phyloP scores from a whole-genome alignment of 148 eudicot species.

The Heliamphora exappendiculata region DNA sequence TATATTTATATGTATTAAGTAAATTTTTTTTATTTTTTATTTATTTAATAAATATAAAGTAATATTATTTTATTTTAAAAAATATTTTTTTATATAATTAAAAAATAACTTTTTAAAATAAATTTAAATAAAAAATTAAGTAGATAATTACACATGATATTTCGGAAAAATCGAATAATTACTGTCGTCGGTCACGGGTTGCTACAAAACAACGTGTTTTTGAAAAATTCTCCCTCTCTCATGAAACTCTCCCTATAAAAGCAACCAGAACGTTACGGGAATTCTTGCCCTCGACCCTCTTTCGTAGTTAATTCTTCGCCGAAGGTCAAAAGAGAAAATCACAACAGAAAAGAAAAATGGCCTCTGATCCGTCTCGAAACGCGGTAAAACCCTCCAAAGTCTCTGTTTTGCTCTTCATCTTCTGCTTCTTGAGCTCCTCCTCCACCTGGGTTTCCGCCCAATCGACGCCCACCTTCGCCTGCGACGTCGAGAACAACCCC shows the following conservation, averaged over 20 bases:
- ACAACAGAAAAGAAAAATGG: constrained; percentile 23
- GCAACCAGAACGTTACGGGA: no score
- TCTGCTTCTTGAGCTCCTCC: not conserved
- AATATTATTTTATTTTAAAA: no score
- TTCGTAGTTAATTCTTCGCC: not conserved
- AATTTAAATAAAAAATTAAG: no score
- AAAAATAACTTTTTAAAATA: no score
- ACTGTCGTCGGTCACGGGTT: constrained; percentile 34
- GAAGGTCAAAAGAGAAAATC: no score
- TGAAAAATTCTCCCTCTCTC: constrained; percentile 8
- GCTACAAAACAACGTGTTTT: constrained; percentile 33
- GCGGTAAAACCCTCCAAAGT: constrained; percentile 12
- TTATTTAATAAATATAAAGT: no score
- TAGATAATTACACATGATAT: no score
- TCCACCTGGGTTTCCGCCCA: not conserved
- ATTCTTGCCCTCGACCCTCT: not conserved
- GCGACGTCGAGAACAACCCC: constrained; percentile 12
- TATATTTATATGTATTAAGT: no score
- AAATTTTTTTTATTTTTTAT: no score
- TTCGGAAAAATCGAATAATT: not conserved
- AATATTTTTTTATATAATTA: no score
- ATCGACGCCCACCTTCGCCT: constrained; percentile 11
- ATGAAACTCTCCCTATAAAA: no score
- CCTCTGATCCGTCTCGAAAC: constrained; percentile 21
- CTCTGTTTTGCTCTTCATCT: constrained; percentile 29